Base-by-base conservation (phyloP, 2,329 filamentous ascomycete species). In the Fonsecaea nubica region DNA sequence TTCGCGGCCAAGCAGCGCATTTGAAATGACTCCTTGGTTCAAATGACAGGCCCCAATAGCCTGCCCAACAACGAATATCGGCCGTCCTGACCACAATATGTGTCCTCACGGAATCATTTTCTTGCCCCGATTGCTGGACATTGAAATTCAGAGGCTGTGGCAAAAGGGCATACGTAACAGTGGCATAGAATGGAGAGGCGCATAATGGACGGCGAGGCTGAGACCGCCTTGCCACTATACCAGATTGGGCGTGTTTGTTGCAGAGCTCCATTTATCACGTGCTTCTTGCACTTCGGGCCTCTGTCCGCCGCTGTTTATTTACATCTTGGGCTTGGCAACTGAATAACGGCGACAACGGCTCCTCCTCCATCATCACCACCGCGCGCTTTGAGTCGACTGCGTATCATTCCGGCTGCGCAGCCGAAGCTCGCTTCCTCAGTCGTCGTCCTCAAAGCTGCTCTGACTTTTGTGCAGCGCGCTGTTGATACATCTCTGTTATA, bases 251-350 rank as follows among this genome's bases (percentile, higher is more conserved):
- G 9, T 48, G 18, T 48, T 48, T 21, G 42, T 48, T 9, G 9
- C 8, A 4, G 3, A 25, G 42, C 18, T 10, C 42, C 42, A 9
- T 8, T 4, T 25, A 12, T 50, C 45, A 50, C 45, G 45, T 50
- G 45, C 45, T 15, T 5, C 1, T 4, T 50, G 45, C 45, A 12
- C 45, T 50, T 50, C 45, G n/a, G 9, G 45, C 1, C 18, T 3
- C 3, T 50, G 1, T 50, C 45, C 6, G 21, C 45, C 7, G 25
- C 45, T 50, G 45, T 50, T 50, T 50, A 50, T 50, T 50, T 50
- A 50, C 45, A 50, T 50, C 21, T 50, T 25, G 2, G 45, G 18
- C 45, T 50, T 50, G 45, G 45, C 45, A 50, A 50, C 45, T 25
- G 45, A 25, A 25, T 10, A 50, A 50, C n/a, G 45, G 18, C 18